Percentiles rank a stretch among this genome's conserved stretches.
These are phyloP conservation scores for Russula dissimulans DNA, from an alignment of 768 basidiomycete species.

Conservation along the genomic window DNA sequence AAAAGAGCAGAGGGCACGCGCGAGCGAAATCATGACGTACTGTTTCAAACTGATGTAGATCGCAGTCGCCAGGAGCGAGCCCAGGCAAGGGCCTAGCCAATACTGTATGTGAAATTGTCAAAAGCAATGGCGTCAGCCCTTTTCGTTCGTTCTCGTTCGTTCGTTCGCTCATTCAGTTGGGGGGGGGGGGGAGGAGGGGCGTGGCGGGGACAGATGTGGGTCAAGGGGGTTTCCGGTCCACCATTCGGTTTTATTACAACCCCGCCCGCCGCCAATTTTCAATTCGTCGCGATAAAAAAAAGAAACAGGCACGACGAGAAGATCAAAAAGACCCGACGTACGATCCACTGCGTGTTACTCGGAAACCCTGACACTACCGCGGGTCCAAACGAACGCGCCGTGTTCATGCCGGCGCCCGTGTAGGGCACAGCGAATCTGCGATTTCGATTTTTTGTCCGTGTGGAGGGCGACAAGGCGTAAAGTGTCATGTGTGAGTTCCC, in stretches of 20 bases:
- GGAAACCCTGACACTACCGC: slow-evolving; percentile 58
- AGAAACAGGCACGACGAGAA: neutral
- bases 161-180: too few species aligned
- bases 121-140: slow-evolving; percentile 1
- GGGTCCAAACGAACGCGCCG: slow-evolving; percentile 62
- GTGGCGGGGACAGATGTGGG: neutral
- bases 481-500: too few species aligned
- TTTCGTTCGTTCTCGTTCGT: neutral
- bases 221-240: neutral
- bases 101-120: slow-evolving; percentile 33
- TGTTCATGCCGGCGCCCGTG: slow-evolving; percentile 61
- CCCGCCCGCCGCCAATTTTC: neutral
- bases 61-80: slow-evolving; percentile 47
- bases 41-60: slow-evolving; percentile 52
- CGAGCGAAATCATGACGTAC: slow-evolving; percentile 24
- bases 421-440: slow-evolving; percentile 51
- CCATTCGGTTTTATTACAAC: too few species aligned
- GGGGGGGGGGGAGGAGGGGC: neutral
- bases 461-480: too few species aligned
- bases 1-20: neutral
- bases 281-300: neutral
- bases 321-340: slow-evolving; percentile 27
- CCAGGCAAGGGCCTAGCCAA: slow-evolving; percentile 64
- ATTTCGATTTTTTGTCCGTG: neutral
- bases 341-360: slow-evolving; percentile 48